Base-by-base conservation (phyloP, 495 filamentous ascomycete genomes). In the Penicillium paxilli region DNA sequence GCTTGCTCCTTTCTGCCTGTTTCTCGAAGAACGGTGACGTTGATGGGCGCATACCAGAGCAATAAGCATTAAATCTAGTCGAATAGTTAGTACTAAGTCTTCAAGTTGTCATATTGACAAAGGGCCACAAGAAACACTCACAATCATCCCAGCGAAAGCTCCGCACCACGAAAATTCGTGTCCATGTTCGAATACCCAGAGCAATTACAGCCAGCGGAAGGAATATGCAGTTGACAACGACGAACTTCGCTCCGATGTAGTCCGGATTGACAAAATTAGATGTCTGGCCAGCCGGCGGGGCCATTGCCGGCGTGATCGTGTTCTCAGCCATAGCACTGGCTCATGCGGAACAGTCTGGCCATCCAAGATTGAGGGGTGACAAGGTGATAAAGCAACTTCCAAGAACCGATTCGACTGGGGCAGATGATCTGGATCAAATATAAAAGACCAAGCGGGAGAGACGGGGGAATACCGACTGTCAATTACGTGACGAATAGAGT, bases 81-180 rank as follows among this genome's bases (percentile, higher is more conserved):
- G 3, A 17, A 9, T 19, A n/a, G 48, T 61, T 47, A 63, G 44
- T 2, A 32, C 16, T 10, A 21, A 22, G n/a, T 38, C n/a, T 20
- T n/a, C n/a, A n/a, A n/a, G n/a, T n/a, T n/a, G n/a, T n/a, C n/a
- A n/a, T n/a, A n/a, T n/a, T n/a, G n/a, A n/a, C n/a, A n/a, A n/a
- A n/a, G n/a, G n/a, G n/a, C n/a, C n/a, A n/a, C n/a, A n/a, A n/a
- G n/a, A n/a, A n/a, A n/a, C n/a, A 66, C 71, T 49, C 46, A 74
- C 75, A 71, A 53, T 76, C 75, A 63, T 75, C 73, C 58, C 55
- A 66, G 9, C 64, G 60, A 47, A 74, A 70, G 41, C 59, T 64
- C 16, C 66, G 67, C 58, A 70, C 65, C 22, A 74, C 57, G 26
- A 66, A 68, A 4, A 67, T 12, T 8, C 68, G 59, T 7, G 73